Base-by-base conservation (phyloP, 345 rosid genomes). In the Eucalyptus marginata region DNA sequence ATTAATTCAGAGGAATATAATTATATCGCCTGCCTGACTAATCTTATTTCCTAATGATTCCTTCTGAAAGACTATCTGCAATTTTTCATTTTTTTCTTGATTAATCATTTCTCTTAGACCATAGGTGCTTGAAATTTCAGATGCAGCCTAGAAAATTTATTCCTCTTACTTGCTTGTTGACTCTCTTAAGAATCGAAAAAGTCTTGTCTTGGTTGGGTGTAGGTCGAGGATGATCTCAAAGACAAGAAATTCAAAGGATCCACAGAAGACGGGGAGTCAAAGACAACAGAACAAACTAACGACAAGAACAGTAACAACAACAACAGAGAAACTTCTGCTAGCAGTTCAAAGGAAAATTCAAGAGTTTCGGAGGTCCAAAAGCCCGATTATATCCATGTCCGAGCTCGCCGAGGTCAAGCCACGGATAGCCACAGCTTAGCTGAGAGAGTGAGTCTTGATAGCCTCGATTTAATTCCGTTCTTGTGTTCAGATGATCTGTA, bases 401-500 rank as follows among this genome's bases (percentile, higher is more conserved):
- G 99, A 79, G 99, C 99, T 17, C 96, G 98, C 15, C 95, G 99
- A 16, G 99, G 99, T 44, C 98, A 97, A 91, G 99, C 99, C 87
- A 96, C 99, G 49, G 99, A 97, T 88, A 97, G 99, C 93, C 99
- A 97, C 89, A 97, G 99, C 93, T 92, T 97, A 88, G 99, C 99
- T 51, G 99, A 97, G 92, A 92, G 99, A 90, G 99, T 97, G 87
- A 93, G 98, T 88, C 49, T 16, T 7, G 36, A 81, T 84, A 22
- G 52, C 68, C 71, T 49, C 87, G n/a, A 25, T 76, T 47, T 85
- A 76, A 18, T 76, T 36, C 47, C 47, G 9, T 76, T 76, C 29
- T 20, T 22, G 47, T 76, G 84, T 76, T 40, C 27, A 22, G 84
- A 76, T 76, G 47, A 76, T 40, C 15, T 13, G 84, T 40, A 20